Percentiles rank a stretch among this genome's conserved stretches.
Evolutionary conservation across 176 grass and related monocot species (phyloP).

Genomic region (Secale cereale): DNA sequence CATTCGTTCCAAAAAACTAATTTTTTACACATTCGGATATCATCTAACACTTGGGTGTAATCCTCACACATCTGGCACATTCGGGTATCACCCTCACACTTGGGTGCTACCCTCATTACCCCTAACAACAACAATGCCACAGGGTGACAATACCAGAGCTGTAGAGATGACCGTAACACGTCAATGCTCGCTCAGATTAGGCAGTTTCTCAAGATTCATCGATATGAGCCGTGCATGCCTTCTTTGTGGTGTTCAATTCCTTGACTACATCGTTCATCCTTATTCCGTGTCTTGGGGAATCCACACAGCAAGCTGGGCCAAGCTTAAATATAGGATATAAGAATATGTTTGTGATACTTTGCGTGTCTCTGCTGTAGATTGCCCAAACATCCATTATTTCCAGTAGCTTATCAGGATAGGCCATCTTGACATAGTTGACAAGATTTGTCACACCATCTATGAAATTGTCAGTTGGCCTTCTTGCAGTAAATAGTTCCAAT

Average conservation of each 20-base stretch:
- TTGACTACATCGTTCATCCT: not conserved
- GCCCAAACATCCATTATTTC: slow-evolving; percentile 31
- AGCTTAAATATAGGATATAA: slow-evolving; percentile 7
- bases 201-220: too few relatives aligned
- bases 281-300: slow-evolving; percentile 11
- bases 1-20: too few relatives aligned
- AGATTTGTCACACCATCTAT: slow-evolving; percentile 2
- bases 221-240: not conserved
- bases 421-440: slow-evolving; percentile 22
- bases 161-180: too few relatives aligned
- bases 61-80: too few relatives aligned
- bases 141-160: too few relatives aligned
- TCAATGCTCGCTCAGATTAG: too few relatives aligned
- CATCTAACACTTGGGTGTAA: too few relatives aligned
- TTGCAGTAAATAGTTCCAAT: slow-evolving; percentile 49
- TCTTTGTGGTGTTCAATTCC: slow-evolving; percentile 23
- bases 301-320: slow-evolving; percentile 3
- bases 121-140: too few relatives aligned
- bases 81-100: too few relatives aligned
- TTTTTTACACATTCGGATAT: too few relatives aligned
- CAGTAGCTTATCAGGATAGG: slow-evolving; percentile 21
- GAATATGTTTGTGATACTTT: slow-evolving; percentile 6
- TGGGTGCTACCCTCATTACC: too few relatives aligned
- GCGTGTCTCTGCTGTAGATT: not conserved
- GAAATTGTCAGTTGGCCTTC: slow-evolving; percentile 28